These are phyloP conservation scores for Neurospora sp. DNA, from an alignment of 2,329 filamentous ascomycete species.

Conservation along the genomic window DNA sequence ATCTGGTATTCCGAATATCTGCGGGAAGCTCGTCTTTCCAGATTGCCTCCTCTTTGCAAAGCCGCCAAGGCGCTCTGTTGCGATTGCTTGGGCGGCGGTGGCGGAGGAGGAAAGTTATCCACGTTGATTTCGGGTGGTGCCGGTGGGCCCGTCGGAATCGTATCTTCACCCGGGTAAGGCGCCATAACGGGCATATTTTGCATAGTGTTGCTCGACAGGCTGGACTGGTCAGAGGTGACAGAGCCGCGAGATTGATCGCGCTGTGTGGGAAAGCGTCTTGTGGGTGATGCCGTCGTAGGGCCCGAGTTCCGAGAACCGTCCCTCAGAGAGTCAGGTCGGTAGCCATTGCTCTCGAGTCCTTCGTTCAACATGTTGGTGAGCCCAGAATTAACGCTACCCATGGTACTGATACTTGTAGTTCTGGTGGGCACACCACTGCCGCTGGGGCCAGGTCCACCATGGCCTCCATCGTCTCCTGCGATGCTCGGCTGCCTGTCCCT, in stretches of 20 bases:
- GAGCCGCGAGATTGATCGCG: slow-evolving; percentile 45
- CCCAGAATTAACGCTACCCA: slow-evolving; percentile 46
- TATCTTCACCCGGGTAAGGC: slow-evolving; percentile 57
- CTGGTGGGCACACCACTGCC: slow-evolving; percentile 30
- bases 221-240: slow-evolving; percentile 48
- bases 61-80: slow-evolving; percentile 86
- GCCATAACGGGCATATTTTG: slow-evolving; percentile 68
- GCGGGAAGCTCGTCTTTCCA: slow-evolving; percentile 85
- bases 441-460: slow-evolving; percentile 19
- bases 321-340: slow-evolving; percentile 30
- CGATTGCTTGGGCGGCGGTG: slow-evolving; percentile 70
- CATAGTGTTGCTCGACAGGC: slow-evolving; percentile 63
- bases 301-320: slow-evolving; percentile 20
- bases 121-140: slow-evolving; percentile 42
- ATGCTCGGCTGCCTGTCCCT: slow-evolving; percentile 42
- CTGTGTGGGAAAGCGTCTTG: slow-evolving; percentile 34
- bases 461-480: slow-evolving; percentile 7
- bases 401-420: slow-evolving; percentile 49
- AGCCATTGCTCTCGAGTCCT: slow-evolving; percentile 42
- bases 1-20: slow-evolving; percentile 97
- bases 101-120: slow-evolving; percentile 62
- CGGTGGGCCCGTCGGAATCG: slow-evolving; percentile 35
- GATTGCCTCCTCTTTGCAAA: slow-evolving; percentile 80
- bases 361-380: slow-evolving; percentile 52
- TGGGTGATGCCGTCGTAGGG: slow-evolving; percentile 33